These are phyloP conservation scores for Lophium mytilinum DNA, from an alignment of 495 filamentous ascomycete species.

Conservation along the genomic window DNA sequence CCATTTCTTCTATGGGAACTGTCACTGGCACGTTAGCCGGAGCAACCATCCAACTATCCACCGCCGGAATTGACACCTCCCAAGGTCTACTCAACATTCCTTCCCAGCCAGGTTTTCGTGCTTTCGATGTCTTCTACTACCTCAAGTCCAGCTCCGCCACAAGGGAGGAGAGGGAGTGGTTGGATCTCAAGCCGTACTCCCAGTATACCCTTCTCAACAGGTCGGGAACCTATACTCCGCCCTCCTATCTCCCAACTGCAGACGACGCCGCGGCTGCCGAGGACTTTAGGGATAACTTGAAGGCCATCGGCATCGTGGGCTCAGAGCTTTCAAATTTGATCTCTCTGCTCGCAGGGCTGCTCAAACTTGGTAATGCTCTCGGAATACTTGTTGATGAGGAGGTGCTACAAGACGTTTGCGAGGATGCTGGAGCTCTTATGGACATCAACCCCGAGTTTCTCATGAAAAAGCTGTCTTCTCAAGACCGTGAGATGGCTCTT, in stretches of 20 bases:
- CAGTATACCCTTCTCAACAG: constrained; percentile 69
- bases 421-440: constrained; percentile 79
- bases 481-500: constrained; percentile 75
- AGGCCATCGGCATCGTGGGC: constrained; percentile 88
- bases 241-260: constrained; percentile 82
- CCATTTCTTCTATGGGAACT: constrained; percentile 71
- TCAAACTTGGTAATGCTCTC: constrained; percentile 86
- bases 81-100: constrained; percentile 79
- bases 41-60: constrained; percentile 69
- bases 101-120: constrained; percentile 69
- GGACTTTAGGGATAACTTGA: constrained; percentile 76
- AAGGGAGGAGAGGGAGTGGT: constrained; percentile 80
- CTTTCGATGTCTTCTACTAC: constrained; percentile 99
- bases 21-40: constrained; percentile 71
- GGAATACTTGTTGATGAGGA: constrained; percentile 83
- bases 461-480: constrained; percentile 65
- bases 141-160: constrained; percentile 84
- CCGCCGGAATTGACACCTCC: constrained; percentile 77
- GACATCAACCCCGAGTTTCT: constrained; percentile 84
- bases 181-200: constrained; percentile 74
- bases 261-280: constrained; percentile 91
- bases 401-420: constrained; percentile 74
- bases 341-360: constrained; percentile 71
- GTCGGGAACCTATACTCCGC: constrained; percentile 80
- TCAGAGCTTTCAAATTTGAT: constrained; percentile 69